phyloP scores from a whole-genome alignment of 2,329 filamentous ascomycete species.

The Paecilomyces formosus region DNA sequence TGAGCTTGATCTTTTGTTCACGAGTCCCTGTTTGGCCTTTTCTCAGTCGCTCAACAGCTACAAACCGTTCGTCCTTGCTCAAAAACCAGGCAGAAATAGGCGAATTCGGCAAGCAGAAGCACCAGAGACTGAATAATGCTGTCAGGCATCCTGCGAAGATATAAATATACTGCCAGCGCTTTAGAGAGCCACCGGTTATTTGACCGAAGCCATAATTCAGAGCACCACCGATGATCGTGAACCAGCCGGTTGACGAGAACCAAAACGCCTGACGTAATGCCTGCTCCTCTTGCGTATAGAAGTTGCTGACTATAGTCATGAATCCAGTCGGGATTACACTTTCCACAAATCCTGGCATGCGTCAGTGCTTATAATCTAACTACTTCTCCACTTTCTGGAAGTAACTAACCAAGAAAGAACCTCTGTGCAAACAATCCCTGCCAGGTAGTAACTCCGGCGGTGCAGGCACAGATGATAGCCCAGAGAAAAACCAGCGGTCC shows the following conservation, averaged over 20 bases:
- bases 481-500: constrained; percentile 52
- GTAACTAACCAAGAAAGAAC: constrained; percentile 46
- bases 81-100: constrained; percentile 64
- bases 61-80: constrained; percentile 52
- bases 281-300: constrained; percentile 61
- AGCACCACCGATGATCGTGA: constrained; percentile 56
- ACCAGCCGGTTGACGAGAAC: constrained; percentile 52
- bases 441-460: constrained; percentile 58
- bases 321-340: constrained; percentile 59
- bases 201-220: constrained; percentile 64
- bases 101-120: constrained; percentile 59
- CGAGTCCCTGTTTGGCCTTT: constrained; percentile 57
- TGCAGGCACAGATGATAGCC: constrained; percentile 60
- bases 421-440: constrained; percentile 59
- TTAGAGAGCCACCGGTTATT: constrained; percentile 47
- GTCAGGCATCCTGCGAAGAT: constrained; percentile 58
- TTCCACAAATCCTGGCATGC: constrained; percentile 46
- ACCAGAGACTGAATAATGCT: constrained; percentile 56
- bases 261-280: constrained; percentile 59
- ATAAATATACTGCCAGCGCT: constrained; percentile 65
- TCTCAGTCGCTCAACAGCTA: constrained; percentile 57
- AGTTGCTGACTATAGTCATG: constrained; percentile 56
- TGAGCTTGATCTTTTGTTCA: constrained; percentile 52
- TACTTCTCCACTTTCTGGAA: neutral
- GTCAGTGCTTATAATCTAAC: neutral